Evolutionary conservation across 129 eudicot genomes (phyloP), one percentile per base, ranked within the genome.

Genomic region (Scalesia atractyloides): DNA sequence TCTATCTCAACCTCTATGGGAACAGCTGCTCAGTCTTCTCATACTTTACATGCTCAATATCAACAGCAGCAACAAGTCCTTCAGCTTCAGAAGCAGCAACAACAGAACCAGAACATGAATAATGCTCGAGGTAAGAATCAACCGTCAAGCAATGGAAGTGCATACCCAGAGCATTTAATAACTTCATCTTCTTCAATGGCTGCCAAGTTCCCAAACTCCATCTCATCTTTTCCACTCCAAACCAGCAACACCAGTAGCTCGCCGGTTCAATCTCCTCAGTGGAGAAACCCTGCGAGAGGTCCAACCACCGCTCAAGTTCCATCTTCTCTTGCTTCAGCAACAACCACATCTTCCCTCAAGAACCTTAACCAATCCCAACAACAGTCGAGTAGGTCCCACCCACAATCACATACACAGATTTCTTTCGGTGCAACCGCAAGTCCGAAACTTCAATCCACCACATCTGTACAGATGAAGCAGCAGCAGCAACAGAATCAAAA

Each of bases 191-290:
- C 93, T 12, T 41, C 86, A 16, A 70, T 73, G 75, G 78, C 86
- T 36, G 77, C 83, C 3, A 93, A 86, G 80, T 93, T 84, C 54
- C 89, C 92, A 5, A 89, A 78, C 60, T 68, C 84, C 1, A 22
- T 85, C 17, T 61, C 96, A 17, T 65, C 84, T 10, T 94, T 84
- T 58, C 89, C 93, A 1, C 89, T 79, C 36, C 96, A 90, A 66
- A 82, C 72, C 64, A 81, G 76, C 77, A 88, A 83, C 66, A 22
- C 66, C 17, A 71, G 59, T 80, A 76, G 76, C 30, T 70, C 85
- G 44, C 83, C 91, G 0, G 53, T 79, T 7, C 98, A 94, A 66
- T 93, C 96, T 11, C 87, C 92, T 3, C 98, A 94, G 61, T 94
- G 97, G 98, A 90, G 88, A 71, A 86, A 82, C 69, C 76, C 97